Evolutionary conservation across 805 yeast species (phyloP), one percentile per base, ranked within the genome.

Genomic region (Candida orba): DNA sequence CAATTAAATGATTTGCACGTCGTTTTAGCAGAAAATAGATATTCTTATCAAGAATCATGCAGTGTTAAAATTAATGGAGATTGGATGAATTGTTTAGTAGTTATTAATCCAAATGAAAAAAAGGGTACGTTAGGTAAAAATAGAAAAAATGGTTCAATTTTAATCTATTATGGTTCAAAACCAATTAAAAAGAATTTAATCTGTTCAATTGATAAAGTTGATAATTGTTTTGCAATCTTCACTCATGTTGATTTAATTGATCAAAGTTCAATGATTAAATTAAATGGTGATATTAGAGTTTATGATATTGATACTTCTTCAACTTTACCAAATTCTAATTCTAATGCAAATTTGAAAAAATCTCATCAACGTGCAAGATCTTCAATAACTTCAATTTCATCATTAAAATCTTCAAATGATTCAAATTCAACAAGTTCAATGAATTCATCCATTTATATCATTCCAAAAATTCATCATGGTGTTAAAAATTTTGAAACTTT

Each of bases 381-480:
- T 4, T 27, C 29, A 10, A 27, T 27, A 4, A 27, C 29, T 8
- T 27, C 29, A 27, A 27, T 27, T 3, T 27, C 29, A 27, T 27
- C 29, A 27, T 27, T 27, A 27, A 36, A 24, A 15, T 20, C 27
- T 8, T 23, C 15, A 6, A 27, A n/a, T n/a, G 15, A 24, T 33
- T 27, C 36, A 36, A 8, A 18, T 12, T 37, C 39, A 37, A 18
- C 8, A 8, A 18, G 30, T 20, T 17, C 15, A 31, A 50, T 4
- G 40, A 39, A 51, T 29, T 42, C 59, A 7, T 44, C 53, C 4
- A 45, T 79, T 38, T 79, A 78, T 58, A 65, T 80, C 43, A 78
- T 84, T 70, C 93, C 95, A 4, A 78, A 75, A 42, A 58, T 75
- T 23, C 95, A 84, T 60, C 79, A 81, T 4, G 84, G 86, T 34